Percentiles rank a stretch among this genome's conserved stretches.
Evolutionary conservation across 495 filamentous ascomycete genomes (phyloP).

Genomic region (Neurospora sp.): DNA sequence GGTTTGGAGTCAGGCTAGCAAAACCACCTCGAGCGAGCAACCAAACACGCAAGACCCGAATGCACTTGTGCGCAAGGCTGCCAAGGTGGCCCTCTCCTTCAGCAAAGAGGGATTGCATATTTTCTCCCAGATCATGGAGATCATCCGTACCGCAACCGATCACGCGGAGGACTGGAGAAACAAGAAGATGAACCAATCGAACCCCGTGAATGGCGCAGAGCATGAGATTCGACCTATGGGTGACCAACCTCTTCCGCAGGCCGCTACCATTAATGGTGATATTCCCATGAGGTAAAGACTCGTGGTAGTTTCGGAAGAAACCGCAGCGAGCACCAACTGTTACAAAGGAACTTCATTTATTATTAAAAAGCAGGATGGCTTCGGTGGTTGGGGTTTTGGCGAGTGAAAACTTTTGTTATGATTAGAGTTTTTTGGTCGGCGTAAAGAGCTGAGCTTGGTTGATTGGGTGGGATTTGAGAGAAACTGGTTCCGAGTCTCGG

Average conservation of each 20-base stretch:
- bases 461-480: background rate
- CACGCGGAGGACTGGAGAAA: conserved; percentile 86
- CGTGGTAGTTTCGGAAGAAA: background rate
- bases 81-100: conserved; percentile 65
- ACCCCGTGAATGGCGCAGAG: background rate
- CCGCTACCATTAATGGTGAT: conserved; percentile 1
- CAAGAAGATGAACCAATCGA: conserved; percentile 31
- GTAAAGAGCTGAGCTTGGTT: background rate
- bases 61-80: conserved; percentile 36
- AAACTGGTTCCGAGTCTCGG: background rate
- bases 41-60: conserved; percentile 26
- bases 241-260: background rate
- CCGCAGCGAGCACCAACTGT: background rate
- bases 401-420: background rate
- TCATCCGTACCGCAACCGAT: conserved; percentile 73
- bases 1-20: conserved; percentile 48
- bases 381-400: background rate
- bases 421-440: background rate
- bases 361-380: background rate
- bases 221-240: background rate
- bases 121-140: conserved; percentile 71
- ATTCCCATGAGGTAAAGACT: background rate
- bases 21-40: conserved; percentile 37
- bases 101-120: conserved; percentile 84
- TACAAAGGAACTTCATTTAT: background rate